Evolutionary conservation across 495 filamentous ascomycete genomes (phyloP), one percentile per base, ranked within the genome.

Genomic region (Chaetomidium leptoderma): DNA sequence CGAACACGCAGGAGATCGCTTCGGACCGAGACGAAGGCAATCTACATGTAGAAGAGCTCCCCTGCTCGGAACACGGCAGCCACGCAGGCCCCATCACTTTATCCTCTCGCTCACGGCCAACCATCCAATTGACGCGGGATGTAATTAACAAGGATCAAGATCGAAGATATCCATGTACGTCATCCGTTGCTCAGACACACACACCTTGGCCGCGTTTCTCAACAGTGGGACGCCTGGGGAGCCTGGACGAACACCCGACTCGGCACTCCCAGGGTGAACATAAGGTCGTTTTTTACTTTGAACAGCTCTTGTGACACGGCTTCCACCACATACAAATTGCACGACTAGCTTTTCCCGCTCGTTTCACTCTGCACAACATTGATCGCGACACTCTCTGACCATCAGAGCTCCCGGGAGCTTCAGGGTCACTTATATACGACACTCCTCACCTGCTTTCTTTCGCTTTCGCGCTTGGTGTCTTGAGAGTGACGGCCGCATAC

Each of bases 61-160:
- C 53, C 21, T 47, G 43, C 29, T 47, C 33, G 53, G 43, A 47
- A 47, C 42, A 47, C 32, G 53, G 53, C 42, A 56, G 53, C 10
- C 33, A 14, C 29, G n/a, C 29, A 14, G 40, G n/a, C 29, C 53
- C 53, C 27, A 32, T 33, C 1, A 46, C 10, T 32, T 56, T 27
- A 37, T 35, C 23, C 33, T 40, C 37, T 46, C 42, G 19, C 33
- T n/a, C 42, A 24, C 37, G n/a, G 26, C 44, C 58, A 42, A 27
- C 45, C 55, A 35, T 10, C 27, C 27, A 43, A 36, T 57, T 17
- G 37, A 51, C 45, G 39, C 19, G 24, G 46, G 29, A 23, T 57
- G 58, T 51, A 48, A 49, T 36, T 19, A 26, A 14, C 24, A 9
- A 6, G 17, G 26, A 17, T 19, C 37, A 8, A 13, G 46, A 24